Conservation (phyloP, 768 basidiomycete species). For the Leucosporidium creatinivorum region DNA sequence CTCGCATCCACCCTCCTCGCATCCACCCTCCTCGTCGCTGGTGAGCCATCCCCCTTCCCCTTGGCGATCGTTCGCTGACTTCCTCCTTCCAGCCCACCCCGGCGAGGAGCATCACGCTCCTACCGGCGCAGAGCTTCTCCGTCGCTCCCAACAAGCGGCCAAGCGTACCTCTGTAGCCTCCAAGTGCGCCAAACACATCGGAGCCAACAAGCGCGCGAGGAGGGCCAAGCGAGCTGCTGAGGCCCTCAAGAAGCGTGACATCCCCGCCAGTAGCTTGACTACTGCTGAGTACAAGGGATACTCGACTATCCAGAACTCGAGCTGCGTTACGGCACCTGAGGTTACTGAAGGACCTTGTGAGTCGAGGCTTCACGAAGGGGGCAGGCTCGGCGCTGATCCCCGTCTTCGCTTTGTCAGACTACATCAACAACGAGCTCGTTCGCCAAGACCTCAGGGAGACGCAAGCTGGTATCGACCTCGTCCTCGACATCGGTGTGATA, state of each 20-base stretch:
- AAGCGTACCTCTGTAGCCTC: neutral
- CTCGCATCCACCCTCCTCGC: too few relatives aligned
- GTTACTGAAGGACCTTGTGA: conserved; percentile 39
- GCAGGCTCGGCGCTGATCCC: conserved; percentile 14
- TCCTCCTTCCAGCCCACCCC: neutral
- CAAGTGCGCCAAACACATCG: conserved; percentile 2
- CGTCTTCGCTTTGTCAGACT: conserved; percentile 13
- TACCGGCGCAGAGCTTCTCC: neutral
- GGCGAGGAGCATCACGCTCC: neutral
- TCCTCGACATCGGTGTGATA: conserved; percentile 44
- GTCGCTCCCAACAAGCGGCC: neutral
- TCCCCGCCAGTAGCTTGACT: conserved; percentile 5
- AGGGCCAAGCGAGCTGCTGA: neutral
- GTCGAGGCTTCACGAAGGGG: conserved; percentile 36
- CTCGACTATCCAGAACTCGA: conserved; percentile 10
- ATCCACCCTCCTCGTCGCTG: too few relatives aligned
- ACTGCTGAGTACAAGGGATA: conserved; percentile 1
- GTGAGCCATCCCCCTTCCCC: too few relatives aligned
- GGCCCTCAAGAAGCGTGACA: conserved; percentile 5
- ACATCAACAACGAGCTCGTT: neutral
- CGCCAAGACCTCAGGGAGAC: neutral
- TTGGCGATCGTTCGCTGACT: neutral
- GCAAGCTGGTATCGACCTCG: conserved; percentile 1
- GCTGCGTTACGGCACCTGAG: conserved; percentile 31
- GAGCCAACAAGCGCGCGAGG: conserved; percentile 3